A percentile compares a stretch with the other conserved stretches of the same genome.
phyloP scores from a whole-genome alignment of 169 alveolate species.

The Miamiensis avidus region DNA sequence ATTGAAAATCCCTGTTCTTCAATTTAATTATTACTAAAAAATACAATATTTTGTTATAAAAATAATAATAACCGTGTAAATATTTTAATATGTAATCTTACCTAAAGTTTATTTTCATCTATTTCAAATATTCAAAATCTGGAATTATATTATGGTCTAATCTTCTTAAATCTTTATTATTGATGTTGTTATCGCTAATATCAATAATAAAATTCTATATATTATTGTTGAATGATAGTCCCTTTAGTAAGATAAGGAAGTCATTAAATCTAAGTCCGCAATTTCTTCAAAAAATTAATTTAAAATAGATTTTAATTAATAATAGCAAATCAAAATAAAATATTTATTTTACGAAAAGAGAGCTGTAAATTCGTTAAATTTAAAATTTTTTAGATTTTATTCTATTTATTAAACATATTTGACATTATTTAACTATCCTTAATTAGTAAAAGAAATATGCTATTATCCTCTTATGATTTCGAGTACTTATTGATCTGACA shows the following conservation, averaged over 20 bases:
- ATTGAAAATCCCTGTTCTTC: neutral
- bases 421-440: no score
- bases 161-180: neutral
- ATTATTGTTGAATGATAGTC: neutral
- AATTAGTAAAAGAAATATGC: no score
- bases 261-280: neutral
- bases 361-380: neutral
- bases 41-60: no score
- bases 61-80: no score
- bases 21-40: neutral
- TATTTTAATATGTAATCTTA: no score
- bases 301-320: no score
- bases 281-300: neutral
- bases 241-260: neutral
- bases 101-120: neutral
- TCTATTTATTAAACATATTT: neutral
- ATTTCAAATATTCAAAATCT: neutral
- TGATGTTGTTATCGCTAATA: neutral
- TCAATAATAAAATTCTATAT: no score
- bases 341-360: neutral
- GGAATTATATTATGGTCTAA: neutral
- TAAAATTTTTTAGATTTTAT: no score
- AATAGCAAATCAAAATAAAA: no score
- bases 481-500: neutral
- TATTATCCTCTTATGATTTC: neutral